phyloP scores from a whole-genome alignment of 306 rosid species.

The Inga leiocalycina region DNA sequence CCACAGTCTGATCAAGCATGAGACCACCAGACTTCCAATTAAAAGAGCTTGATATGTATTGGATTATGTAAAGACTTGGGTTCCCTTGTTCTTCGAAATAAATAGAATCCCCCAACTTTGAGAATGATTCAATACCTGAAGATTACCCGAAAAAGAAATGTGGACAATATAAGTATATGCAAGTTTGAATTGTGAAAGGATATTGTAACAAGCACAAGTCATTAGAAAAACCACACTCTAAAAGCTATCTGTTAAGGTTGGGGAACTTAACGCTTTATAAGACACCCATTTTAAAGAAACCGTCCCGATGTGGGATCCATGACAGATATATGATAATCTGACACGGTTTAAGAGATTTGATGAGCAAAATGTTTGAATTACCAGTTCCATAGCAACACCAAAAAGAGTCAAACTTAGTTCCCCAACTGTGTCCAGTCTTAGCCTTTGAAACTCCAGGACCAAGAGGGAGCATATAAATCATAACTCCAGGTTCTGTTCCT shows the following conservation, averaged over 20 bases:
- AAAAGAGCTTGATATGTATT: constrained; percentile 3
- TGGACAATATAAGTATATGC: too few species aligned
- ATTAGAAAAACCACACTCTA: too few species aligned
- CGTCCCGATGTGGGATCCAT: too few species aligned
- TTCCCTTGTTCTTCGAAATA: neutral
- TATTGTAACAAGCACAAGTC: neutral
- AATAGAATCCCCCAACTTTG: constrained; percentile 3
- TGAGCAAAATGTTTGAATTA: neutral
- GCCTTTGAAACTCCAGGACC: neutral
- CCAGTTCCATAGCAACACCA: constrained; percentile 6
- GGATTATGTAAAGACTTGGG: neutral
- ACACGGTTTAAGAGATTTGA: neutral
- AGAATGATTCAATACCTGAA: neutral
- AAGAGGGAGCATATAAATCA: neutral
- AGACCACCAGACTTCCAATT: neutral
- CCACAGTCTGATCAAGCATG: neutral
- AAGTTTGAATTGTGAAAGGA: too few species aligned
- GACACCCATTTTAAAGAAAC: too few species aligned
- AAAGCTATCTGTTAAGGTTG: too few species aligned
- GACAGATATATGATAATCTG: neutral
- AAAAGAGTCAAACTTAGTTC: neutral
- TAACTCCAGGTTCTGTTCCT: neutral
- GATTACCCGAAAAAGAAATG: neutral
- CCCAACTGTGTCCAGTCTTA: constrained; percentile 1
- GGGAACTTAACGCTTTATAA: too few species aligned